Conservation (phyloP, 345 rosid genomes). For the Anastatica hierochuntica region DNA sequence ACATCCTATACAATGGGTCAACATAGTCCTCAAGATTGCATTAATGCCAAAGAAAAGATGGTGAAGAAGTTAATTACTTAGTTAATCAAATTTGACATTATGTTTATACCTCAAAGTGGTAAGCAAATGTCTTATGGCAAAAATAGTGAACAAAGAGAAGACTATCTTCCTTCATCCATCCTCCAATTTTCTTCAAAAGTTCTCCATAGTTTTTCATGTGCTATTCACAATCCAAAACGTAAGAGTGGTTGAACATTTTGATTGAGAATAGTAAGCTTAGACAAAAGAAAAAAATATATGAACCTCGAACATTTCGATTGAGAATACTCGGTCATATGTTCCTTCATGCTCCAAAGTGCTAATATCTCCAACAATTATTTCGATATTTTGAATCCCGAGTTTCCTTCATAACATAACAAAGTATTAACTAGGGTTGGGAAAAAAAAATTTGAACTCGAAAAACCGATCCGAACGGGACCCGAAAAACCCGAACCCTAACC, state of each 20-base stretch:
- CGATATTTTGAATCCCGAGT: conserved; percentile 52
- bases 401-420: conserved; percentile 28
- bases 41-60: background rate
- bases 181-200: conserved; percentile 66
- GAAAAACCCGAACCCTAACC: too few relatives aligned
- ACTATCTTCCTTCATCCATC: conserved; percentile 76
- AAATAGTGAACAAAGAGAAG: conserved; percentile 74
- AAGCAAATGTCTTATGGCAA: conserved; percentile 81
- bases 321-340: conserved; percentile 55
- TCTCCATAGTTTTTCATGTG: conserved; percentile 80
- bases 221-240: conserved; percentile 23
- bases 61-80: background rate
- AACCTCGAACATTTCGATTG: conserved; percentile 93
- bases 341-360: conserved; percentile 71
- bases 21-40: background rate
- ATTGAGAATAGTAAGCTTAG: background rate
- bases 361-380: conserved; percentile 72
- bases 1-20: conserved; percentile 36
- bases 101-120: conserved; percentile 70
- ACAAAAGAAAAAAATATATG: background rate
- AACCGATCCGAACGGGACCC: too few relatives aligned
- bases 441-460: too few relatives aligned
- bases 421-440: too few relatives aligned
- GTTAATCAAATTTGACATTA: background rate
- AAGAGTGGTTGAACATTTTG: too few relatives aligned